Conservation (phyloP, 345 rosid genomes). For the Populus tremula region DNA sequence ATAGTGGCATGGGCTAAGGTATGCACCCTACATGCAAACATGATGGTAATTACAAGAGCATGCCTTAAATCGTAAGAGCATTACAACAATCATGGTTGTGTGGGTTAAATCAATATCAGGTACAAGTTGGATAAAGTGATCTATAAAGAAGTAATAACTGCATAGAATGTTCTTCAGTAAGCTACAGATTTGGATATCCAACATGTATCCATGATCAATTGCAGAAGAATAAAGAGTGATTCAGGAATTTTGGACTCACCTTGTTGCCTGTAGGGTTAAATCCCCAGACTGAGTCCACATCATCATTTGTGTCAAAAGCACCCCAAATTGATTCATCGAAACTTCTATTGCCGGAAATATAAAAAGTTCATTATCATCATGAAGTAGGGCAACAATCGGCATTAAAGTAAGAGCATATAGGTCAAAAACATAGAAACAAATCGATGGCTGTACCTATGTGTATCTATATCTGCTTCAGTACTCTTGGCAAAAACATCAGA, state of each 20-base stretch:
- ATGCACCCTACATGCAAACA: neutral
- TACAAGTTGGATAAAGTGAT: neutral
- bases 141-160: neutral
- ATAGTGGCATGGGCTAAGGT: neutral
- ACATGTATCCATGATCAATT: neutral
- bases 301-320: conserved; percentile 86
- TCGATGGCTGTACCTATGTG: conserved; percentile 36
- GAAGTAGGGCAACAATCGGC: neutral
- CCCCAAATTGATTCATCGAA: conserved; percentile 96
- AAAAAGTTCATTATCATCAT: neutral
- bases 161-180: neutral
- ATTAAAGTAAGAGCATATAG: neutral
- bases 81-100: neutral
- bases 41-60: neutral
- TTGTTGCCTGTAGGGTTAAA: conserved; percentile 58
- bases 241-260: conserved; percentile 45
- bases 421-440: neutral
- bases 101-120: neutral
- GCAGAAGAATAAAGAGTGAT: neutral
- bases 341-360: conserved; percentile 38
- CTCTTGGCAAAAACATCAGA: conserved; percentile 60
- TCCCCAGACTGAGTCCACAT: conserved; percentile 92
- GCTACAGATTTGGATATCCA: neutral
- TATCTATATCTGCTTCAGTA: conserved; percentile 57
- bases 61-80: neutral